Conservation (phyloP, 257 asterid genomes). For the Craterostigma plantagineum region DNA sequence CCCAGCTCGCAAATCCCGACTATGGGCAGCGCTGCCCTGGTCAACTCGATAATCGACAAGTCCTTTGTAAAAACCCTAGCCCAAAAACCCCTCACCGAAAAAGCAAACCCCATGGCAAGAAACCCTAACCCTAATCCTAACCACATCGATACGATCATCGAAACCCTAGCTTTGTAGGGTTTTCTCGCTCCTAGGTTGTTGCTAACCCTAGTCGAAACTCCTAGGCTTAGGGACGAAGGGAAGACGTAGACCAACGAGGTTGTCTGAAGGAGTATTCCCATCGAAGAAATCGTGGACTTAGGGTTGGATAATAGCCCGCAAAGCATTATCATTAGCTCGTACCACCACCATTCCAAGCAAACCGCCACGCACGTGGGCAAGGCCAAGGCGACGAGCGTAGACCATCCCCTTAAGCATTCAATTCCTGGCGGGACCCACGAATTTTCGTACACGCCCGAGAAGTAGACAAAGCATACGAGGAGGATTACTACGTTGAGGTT, state of each 20-base stretch:
- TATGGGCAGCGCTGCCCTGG: conserved; percentile 24
- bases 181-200: conserved; percentile 61
- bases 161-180: conserved; percentile 40
- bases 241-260: conserved; percentile 76
- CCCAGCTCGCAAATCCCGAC: conserved; percentile 88
- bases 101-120: too few species aligned
- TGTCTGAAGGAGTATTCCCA: conserved; percentile 83
- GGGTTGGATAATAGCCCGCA: conserved; percentile 64
- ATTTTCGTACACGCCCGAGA: conserved; percentile 42
- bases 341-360: conserved; percentile 98
- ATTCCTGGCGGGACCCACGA: conserved; percentile 59
- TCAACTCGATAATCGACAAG: too few species aligned
- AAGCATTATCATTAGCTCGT: conserved; percentile 77
- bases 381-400: conserved; percentile 33
- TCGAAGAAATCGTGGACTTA: conserved; percentile 58
- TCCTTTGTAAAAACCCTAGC: too few species aligned
- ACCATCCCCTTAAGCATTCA: conserved; percentile 68
- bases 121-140: too few species aligned
- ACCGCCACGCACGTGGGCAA: conserved; percentile 76
- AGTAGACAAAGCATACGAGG: conserved; percentile 28
- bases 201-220: conserved; percentile 71
- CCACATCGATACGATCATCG: conserved; percentile 37
- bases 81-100: too few species aligned
- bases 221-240: conserved; percentile 65
- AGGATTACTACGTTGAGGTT: conserved; percentile 50